Base-by-base conservation (phyloP, 371 early-diverging fungal genomes). In the Mucor mucedo region DNA sequence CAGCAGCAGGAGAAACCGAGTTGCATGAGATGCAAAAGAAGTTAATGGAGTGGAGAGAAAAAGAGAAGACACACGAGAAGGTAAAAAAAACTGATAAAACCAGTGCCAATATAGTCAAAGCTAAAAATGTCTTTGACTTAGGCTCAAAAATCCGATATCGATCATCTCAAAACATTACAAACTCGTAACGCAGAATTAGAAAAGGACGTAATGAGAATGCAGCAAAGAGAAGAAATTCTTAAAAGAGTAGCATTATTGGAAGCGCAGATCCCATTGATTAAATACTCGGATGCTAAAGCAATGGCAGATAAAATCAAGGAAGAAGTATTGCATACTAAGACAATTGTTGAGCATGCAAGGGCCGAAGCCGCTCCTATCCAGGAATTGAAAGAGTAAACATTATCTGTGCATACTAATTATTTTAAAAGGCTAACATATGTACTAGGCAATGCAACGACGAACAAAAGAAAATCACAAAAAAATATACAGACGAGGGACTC, bases 1-100 rank as follows among this genome's bases (percentile, higher is more conserved):
- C 86, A 7, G 96, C 97, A 0, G 91, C 90, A 10, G 97, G 95
- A 4, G 87, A 85, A 28, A 71, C 73, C 2, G 80, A 90, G 30
- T 69, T 96, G 65, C 58, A 85, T 7, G 72, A 71, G 21, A 78
- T 82, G 70, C 97, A 96, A 57, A 69, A 85, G 28, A 60, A 87
- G 48, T 75, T 98, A 41, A 86, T 89, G 8, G 75, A 77, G 7
- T 65, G 83, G 54, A 82, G 90, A 67, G 72, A 78, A 1, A 80
- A 93, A 33, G 85, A 94, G 72, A 88, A 85, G 55, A 60, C 47
- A 0, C 48, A 86, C 9, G 58, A 75, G 13, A 50, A 58, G 45
- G 91, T 90, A 79, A 50, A 53, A 64, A 35, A 21, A 21, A 21
- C 21, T 21, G 21, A 21, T 21, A 21, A 21, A 21, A 21, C 21